Evolutionary conservation across 2,329 filamentous ascomycete species (phyloP).

Genomic region (Venturia aucupariae): DNA sequence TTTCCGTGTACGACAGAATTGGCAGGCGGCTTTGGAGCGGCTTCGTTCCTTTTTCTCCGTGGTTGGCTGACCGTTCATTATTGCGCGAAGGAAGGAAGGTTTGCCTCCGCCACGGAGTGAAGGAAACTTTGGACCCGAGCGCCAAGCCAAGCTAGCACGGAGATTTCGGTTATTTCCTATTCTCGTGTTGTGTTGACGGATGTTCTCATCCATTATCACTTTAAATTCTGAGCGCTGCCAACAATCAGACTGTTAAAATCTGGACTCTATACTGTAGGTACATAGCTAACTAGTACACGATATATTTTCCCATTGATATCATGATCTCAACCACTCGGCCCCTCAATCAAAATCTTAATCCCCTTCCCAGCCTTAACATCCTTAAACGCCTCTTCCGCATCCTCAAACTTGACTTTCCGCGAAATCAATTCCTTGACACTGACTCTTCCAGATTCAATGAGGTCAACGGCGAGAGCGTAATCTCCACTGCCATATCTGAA

Average conservation of each 20-base stretch:
- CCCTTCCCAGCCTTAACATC: constrained; percentile 79
- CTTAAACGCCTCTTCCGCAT: constrained; percentile 79
- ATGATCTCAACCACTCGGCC: constrained; percentile 22
- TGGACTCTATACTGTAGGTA: too few species aligned
- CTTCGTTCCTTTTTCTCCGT: background rate
- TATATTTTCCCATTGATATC: too few species aligned
- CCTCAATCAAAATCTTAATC: constrained; percentile 52
- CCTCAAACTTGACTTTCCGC: constrained; percentile 63
- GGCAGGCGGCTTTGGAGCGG: constrained; percentile 12
- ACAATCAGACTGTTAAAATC: too few species aligned
- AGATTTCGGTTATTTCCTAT: background rate
- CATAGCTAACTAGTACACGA: too few species aligned
- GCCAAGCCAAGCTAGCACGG: too few species aligned
- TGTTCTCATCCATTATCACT: background rate
- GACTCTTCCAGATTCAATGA: constrained; percentile 64
- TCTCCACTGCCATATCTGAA: constrained; percentile 87
- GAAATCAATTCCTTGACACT: constrained; percentile 71
- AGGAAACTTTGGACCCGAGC: background rate
- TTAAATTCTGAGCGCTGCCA: too few species aligned
- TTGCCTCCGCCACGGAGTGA: background rate
- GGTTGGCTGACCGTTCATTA: background rate
- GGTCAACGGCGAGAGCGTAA: constrained; percentile 72
- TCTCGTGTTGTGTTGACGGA: too few species aligned
- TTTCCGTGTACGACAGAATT: constrained; percentile 13
- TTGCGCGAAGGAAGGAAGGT: background rate